Evolutionary conservation across 1,284 basidiomycete genomes (phyloP), one percentile per base, ranked within the genome.

Genomic region (Rhodotorula sp.): DNA sequence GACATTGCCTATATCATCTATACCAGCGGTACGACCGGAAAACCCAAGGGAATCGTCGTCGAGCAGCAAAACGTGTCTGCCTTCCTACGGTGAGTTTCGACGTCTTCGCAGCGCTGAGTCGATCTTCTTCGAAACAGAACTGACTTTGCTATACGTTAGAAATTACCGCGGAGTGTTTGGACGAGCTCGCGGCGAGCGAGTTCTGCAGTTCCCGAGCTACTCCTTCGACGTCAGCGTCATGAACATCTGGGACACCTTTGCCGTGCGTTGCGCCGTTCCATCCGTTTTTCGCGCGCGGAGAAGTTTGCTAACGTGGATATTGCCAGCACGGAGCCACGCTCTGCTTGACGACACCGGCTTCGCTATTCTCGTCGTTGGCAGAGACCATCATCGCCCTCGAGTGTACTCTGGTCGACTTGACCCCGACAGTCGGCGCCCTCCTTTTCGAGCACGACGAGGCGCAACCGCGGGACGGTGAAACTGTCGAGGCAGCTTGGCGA

Each of bases 121-220:
- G 10, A 18, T 7, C 6, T 5, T 24, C 7, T 37, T 18, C 4
- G 10, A 58, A 29, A 42, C 37, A 22, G 4, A 7, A 6, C 26
- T 51, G 29, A 48, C 45, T 44, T 20, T 29, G 49, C 15, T 12
- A 15, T 15, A 15, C 10, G 20, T 8, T 42, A 73, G 68, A 33
- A 77, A 77, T 57, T 77, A 77, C 59, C 69, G 69, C 18, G 69
- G 59, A 29, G 77, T 72, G 44, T 77, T 75, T 33, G 75, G 69
- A 8, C 69, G 68, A 14, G 73, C 69, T 15, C 30, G 45, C 22
- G 72, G 69, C 33, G 71, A 72, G 51, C 63, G 72, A 0, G 76
- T 77, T 5, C 62, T 77, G 10, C 76, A 77, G 55, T 77, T 77
- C 63, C 74, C 76, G 44, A 68, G 64, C n/a, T 75, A 76, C 44